phyloP scores from a whole-genome alignment of 2,329 filamentous ascomycete genomes.

The Apiospora arundinis region DNA sequence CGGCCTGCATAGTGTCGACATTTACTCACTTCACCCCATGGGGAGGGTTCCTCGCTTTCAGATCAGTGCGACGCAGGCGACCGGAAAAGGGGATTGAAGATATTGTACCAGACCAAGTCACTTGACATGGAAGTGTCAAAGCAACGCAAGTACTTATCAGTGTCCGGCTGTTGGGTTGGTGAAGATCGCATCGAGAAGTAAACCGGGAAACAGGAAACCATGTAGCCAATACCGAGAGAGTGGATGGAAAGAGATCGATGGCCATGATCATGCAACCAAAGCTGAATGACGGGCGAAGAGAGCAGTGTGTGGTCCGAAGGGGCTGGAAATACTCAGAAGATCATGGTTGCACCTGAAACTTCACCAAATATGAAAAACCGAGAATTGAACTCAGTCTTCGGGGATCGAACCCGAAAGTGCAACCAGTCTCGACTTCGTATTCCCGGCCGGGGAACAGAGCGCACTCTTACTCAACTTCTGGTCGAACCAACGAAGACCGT shows the following conservation, averaged over 20 bases:
- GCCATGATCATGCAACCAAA: background rate
- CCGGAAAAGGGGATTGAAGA: background rate
- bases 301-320: background rate
- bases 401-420: background rate
- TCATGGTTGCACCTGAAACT: background rate
- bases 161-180: constrained; percentile 3
- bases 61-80: constrained; percentile 13
- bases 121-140: background rate
- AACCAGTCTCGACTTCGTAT: background rate
- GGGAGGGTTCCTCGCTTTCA: constrained; percentile 13
- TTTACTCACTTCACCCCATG: constrained; percentile 18
- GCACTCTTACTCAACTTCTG: background rate
- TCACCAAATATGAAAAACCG: background rate
- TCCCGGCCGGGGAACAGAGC: background rate
- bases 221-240: constrained; percentile 3
- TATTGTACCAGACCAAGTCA: background rate
- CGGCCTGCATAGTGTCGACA: constrained; percentile 16
- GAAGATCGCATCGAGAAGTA: constrained; percentile 11
- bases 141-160: background rate
- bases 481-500: background rate
- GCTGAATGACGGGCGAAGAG: background rate
- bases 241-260: background rate
- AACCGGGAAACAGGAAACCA: constrained; percentile 1
- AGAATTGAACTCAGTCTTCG: background rate
- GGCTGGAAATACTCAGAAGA: background rate